Base-by-base conservation (phyloP, 345 rosid genomes). In the Hibiscus syriacus region DNA sequence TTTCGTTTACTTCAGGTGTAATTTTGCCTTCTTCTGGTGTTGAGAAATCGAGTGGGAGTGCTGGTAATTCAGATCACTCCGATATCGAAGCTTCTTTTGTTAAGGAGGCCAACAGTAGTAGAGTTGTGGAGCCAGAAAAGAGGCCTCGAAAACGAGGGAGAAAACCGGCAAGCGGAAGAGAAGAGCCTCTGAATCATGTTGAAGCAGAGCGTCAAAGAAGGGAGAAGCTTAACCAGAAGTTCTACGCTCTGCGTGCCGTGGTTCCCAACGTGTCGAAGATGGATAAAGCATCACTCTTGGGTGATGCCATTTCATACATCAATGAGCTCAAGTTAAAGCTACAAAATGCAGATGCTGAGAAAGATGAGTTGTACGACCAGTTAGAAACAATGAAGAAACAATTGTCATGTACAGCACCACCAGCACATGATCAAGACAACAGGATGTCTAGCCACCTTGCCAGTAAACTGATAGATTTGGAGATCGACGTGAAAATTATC, bases 191-290 rank as follows among this genome's bases (percentile, higher is more conserved):
- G 79, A 93, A 93, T 75, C 98, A 93, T 46, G 98, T 93, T 0
- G 98, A 93, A 67, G 98, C 98, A 50, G 98, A 93, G 88, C 85
- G 98, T 55, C 98, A 93, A 72, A 88, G 98, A 80, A 84, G 97
- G 65, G 97, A 93, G 88, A 93, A 93, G 83, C 86, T 93, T 43
- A 93, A 93, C 73, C 97, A 93, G 74, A 80, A 82, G 74, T 90
- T 93, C 73, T 93, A 93, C 20, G 84, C 98, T 0, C 68, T 93
- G 14, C 82, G 98, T 71, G 97, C 96, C 36, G 92, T 90, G 65
- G 98, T 93, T 67, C 98, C 98, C 13, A 90, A 88, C 26, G 96
- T 93, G 1, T 93, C 98, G 0, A 93, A 93, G 74, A 93, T 93
- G 99, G 99, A 94, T 54, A 94, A 94, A 70, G 99, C 99, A 22